Percentiles rank a stretch among this genome's conserved stretches.
Evolutionary conservation across 2,329 filamentous ascomycete species (phyloP).

Genomic region (Xylariaceae sp.): DNA sequence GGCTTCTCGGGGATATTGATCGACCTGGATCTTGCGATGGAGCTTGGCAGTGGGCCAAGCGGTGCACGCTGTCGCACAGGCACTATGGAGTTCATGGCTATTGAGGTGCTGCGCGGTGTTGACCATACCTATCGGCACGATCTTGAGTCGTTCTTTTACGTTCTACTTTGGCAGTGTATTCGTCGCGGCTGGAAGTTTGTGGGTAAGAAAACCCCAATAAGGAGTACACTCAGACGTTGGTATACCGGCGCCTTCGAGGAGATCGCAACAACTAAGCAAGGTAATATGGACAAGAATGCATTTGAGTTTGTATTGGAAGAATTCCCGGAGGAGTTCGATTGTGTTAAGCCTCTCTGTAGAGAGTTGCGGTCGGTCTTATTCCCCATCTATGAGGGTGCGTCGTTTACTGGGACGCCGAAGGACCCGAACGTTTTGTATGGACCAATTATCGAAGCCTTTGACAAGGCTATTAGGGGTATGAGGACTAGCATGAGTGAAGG

Average conservation of each 20-base stretch:
- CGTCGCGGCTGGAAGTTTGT: background rate
- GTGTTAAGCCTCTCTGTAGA: conserved; percentile 20
- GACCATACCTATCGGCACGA: conserved; percentile 26
- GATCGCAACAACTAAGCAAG: conserved; percentile 19
- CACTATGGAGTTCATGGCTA: conserved; percentile 26
- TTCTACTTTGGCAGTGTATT: conserved; percentile 20
- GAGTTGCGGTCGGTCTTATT: conserved; percentile 21
- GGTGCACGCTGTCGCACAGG: conserved; percentile 15
- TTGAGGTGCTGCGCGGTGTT: conserved; percentile 22
- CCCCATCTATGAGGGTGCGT: background rate
- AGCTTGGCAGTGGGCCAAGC: conserved; percentile 12
- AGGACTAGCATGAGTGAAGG: too few species aligned
- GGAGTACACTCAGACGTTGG: conserved; percentile 23
- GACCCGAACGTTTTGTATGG: background rate
- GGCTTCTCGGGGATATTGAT: conserved; percentile 22
- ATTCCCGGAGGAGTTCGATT: conserved; percentile 19
- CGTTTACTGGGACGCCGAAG: background rate
- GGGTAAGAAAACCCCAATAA: background rate
- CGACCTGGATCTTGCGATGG: conserved; percentile 24
- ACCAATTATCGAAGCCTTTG: background rate
- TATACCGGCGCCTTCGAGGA: conserved; percentile 18
- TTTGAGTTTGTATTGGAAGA: conserved; percentile 22
- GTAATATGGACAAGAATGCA: conserved; percentile 17
- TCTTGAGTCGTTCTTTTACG: conserved; percentile 27
- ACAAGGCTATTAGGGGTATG: background rate